A percentile compares a stretch with the other conserved stretches of the same genome.
Conservation (phyloP, 345 rosid species). For the Arabidopsis arenosa region DNA sequence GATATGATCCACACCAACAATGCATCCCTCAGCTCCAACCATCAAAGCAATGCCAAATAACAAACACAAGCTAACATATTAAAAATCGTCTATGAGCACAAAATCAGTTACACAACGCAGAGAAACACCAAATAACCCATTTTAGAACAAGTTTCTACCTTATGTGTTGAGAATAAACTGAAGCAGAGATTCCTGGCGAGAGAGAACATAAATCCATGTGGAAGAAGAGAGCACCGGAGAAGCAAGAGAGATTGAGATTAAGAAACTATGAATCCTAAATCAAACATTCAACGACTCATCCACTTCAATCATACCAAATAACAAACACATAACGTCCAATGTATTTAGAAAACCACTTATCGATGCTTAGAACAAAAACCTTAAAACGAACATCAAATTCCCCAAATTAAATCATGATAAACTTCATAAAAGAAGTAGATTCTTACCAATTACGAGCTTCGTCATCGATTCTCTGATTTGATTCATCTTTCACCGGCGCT, state of each 20-base stretch:
- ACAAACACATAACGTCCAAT: too few relatives aligned
- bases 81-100: neutral
- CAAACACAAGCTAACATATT: conserved; percentile 13
- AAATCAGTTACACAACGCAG: neutral
- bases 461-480: too few relatives aligned
- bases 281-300: too few relatives aligned
- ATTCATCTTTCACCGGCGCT: too few relatives aligned
- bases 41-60: conserved; percentile 85
- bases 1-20: conserved; percentile 93
- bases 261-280: neutral
- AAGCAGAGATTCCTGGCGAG: conserved; percentile 13
- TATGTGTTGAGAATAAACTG: neutral
- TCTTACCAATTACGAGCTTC: too few relatives aligned
- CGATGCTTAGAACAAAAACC: too few relatives aligned
- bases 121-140: conserved; percentile 25
- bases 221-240: conserved; percentile 38
- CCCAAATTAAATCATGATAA: too few relatives aligned
- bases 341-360: too few relatives aligned
- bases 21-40: conserved; percentile 92
- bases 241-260: conserved; percentile 34
- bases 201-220: conserved; percentile 68
- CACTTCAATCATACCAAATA: too few relatives aligned
- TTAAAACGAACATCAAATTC: too few relatives aligned
- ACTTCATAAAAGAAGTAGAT: too few relatives aligned
- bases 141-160: too few relatives aligned